A percentile compares a stretch with the other conserved stretches of the same genome.
These are phyloP conservation scores for Amaranthus hypochondriacus DNA, from an alignment of 148 eudicot genomes.

Conservation along the genomic window DNA sequence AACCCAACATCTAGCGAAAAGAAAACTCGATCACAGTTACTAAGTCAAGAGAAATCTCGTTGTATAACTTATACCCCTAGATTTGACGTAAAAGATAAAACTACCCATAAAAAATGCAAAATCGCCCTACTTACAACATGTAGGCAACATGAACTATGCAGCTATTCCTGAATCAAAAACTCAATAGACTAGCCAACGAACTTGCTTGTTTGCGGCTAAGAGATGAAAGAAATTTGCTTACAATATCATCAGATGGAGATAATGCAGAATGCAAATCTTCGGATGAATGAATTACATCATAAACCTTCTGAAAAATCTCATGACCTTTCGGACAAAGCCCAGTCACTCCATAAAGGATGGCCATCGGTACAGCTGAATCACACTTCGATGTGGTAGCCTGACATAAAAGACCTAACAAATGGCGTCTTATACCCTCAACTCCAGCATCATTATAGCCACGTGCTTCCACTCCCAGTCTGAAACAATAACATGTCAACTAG, in stretches of 20 bases:
- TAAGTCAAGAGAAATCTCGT: too few species aligned
- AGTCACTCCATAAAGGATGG: conserved; percentile 20
- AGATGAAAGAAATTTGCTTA: conserved; percentile 17
- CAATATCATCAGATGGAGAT: conserved; percentile 2
- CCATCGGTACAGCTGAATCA: conserved; percentile 2
- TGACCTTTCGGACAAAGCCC: conserved; percentile 24
- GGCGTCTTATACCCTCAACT: conserved; percentile 40
- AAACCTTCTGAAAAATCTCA: conserved; percentile 17
- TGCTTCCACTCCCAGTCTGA: conserved; percentile 56
- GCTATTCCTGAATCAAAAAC: not conserved
- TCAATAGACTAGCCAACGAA: not conserved
- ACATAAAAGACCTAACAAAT: conserved; percentile 32
- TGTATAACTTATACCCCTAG: not conserved
- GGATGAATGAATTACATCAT: not conserved
- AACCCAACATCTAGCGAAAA: not conserved
- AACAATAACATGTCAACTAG: not conserved
- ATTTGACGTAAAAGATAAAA: not conserved
- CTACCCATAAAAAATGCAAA: not conserved
- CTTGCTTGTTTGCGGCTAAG: conserved; percentile 21
- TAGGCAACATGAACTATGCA: not conserved
- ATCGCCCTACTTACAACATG: not conserved
- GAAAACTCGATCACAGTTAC: not conserved
- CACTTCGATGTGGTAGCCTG: conserved; percentile 19
- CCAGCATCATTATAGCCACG: conserved; percentile 46
- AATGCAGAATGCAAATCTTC: conserved; percentile 12